A percentile compares a stretch with the other conserved stretches of the same genome.
These are phyloP conservation scores for Aspergillus egyptiacus DNA, from an alignment of 495 filamentous ascomycete species.

Conservation along the genomic window DNA sequence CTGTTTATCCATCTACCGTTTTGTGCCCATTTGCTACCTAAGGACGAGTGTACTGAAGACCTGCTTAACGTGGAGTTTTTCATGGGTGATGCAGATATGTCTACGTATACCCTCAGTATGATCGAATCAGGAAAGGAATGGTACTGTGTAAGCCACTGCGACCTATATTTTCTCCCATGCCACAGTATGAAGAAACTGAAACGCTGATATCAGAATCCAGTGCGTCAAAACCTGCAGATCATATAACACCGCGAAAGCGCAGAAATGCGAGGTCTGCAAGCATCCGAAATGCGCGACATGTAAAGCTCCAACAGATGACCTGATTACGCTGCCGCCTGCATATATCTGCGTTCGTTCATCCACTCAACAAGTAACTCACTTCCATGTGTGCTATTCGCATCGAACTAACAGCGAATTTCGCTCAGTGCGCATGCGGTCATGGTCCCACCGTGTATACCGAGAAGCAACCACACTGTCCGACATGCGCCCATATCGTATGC, in stretches of 20 bases:
- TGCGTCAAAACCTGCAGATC: conserved; percentile 5
- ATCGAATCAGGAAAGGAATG: conserved; percentile 4
- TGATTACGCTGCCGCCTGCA: not conserved
- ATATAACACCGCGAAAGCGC: conserved; percentile 4
- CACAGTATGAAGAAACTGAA: too few relatives aligned
- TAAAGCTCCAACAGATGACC: not conserved
- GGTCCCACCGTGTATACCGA: conserved; percentile 19
- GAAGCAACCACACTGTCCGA: conserved; percentile 11
- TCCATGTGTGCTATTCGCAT: not conserved
- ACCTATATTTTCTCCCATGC: not conserved
- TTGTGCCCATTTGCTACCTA: too few relatives aligned
- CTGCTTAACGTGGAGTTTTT: not conserved
- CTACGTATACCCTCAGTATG: not conserved
- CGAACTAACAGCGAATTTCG: not conserved
- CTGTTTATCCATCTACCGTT: not conserved
- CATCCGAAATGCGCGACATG: conserved; percentile 13
- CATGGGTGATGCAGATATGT: not conserved
- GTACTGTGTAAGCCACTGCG: conserved; percentile 10
- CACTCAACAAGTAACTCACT: not conserved
- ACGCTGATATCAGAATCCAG: conserved; percentile 1
- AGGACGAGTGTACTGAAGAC: not conserved
- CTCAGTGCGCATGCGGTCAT: conserved; percentile 17
- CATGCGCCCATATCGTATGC: conserved; percentile 13
- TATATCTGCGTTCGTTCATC: conserved; percentile 15
- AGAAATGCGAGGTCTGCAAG: not conserved